These are phyloP conservation scores for Calonectria hawksworthii DNA, from an alignment of 2,329 filamentous ascomycete genomes.

Conservation along the genomic window DNA sequence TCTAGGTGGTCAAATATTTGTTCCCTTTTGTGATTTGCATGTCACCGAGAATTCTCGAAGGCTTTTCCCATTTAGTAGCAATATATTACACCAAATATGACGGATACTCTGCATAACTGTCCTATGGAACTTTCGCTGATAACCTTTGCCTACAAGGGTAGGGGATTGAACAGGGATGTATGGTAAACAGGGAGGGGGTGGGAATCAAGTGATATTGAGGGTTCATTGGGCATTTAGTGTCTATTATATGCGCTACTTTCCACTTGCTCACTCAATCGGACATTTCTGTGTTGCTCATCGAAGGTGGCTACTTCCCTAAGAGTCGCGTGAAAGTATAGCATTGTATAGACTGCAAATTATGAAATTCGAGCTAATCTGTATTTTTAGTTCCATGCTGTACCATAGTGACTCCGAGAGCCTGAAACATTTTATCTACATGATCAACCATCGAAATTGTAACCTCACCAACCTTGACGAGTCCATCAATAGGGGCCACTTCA, in stretches of 20 bases:
- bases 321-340: neutral
- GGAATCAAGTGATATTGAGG: neutral
- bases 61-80: neutral
- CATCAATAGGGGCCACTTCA: neutral
- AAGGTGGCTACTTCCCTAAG: neutral
- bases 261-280: neutral
- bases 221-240: neutral
- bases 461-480: neutral
- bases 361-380: neutral
- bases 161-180: neutral
- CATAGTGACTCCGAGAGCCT: neutral
- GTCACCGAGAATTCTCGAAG: neutral
- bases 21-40: neutral
- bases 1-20: neutral
- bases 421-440: neutral
- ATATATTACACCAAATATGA: neutral
- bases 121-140: neutral
- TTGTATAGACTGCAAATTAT: neutral
- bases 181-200: neutral
- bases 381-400: neutral
- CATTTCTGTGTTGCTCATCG: neutral
- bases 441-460: neutral
- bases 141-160: neutral
- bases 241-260: neutral
- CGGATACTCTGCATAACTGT: neutral